These are phyloP conservation scores for Rubia occidens DNA, from an alignment of 305 asterid genomes.

Conservation along the genomic window DNA sequence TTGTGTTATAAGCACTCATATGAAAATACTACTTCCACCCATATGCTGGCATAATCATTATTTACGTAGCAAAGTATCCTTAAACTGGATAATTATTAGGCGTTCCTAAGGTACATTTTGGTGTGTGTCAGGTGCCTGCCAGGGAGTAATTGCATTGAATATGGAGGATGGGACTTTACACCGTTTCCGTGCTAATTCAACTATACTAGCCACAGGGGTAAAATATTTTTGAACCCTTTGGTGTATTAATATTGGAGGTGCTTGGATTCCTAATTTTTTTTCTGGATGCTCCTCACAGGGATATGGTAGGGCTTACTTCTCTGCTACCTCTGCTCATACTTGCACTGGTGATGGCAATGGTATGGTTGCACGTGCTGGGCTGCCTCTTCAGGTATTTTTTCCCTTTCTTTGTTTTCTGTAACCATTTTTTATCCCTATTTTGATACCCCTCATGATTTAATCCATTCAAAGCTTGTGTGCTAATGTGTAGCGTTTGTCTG, in stretches of 20 bases:
- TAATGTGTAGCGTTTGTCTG: not conserved
- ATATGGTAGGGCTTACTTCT: slow-evolving; percentile 92
- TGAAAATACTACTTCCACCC: not conserved
- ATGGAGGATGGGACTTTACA: slow-evolving; percentile 99
- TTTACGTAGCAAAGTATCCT: not conserved
- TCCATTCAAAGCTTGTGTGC: not conserved
- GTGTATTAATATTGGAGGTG: slow-evolving; percentile 10
- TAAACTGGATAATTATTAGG: not conserved
- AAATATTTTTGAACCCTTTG: slow-evolving; percentile 7
- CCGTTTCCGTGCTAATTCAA: slow-evolving; percentile 81
- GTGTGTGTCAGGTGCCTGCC: slow-evolving; percentile 59
- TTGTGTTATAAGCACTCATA: not conserved
- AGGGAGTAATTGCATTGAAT: slow-evolving; percentile 90
- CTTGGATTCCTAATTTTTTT: slow-evolving; percentile 4
- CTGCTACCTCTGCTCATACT: slow-evolving; percentile 99
- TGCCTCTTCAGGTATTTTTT: slow-evolving; percentile 79
- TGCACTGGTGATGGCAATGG: slow-evolving; percentile 99
- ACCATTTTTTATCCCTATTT: not conserved
- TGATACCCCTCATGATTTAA: not conserved
- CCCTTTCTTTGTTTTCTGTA: not conserved
- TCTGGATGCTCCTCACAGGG: slow-evolving; percentile 43
- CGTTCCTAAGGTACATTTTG: slow-evolving; percentile 4
- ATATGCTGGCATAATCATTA: not conserved
- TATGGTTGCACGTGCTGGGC: slow-evolving; percentile 98
- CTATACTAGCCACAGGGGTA: slow-evolving; percentile 99